Percentiles rank a stretch among this genome's conserved stretches.
Evolutionary conservation across 352 stramenopile species (phyloP).

Genomic region (Globisporangium solare): DNA sequence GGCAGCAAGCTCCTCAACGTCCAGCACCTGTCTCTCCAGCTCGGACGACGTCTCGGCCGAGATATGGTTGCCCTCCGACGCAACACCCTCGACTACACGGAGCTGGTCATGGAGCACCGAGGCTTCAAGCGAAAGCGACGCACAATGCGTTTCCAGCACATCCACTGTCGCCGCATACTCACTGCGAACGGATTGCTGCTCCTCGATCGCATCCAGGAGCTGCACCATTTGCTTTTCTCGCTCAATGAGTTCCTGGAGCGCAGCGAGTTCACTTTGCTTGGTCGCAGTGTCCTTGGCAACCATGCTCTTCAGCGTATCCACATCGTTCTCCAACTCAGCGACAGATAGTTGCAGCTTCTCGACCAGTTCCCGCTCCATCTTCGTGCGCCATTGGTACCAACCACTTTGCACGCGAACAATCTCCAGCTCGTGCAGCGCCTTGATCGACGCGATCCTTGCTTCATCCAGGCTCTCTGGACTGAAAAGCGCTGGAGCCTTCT

Average conservation of each 20-base stretch:
- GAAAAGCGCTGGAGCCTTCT: slow-evolving; percentile 43
- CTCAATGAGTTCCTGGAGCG: slow-evolving; percentile 66
- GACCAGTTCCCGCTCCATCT: slow-evolving; percentile 50
- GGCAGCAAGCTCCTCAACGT: slow-evolving; percentile 40
- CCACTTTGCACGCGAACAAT: slow-evolving; percentile 45
- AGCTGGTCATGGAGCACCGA: slow-evolving; percentile 60
- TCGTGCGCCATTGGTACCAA: slow-evolving; percentile 52
- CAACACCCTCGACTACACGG: slow-evolving; percentile 45
- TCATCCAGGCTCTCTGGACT: slow-evolving; percentile 28
- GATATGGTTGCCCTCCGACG: slow-evolving; percentile 13
- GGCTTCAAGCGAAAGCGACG: slow-evolving; percentile 57
- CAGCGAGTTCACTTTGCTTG: slow-evolving; percentile 43
- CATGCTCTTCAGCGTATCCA: slow-evolving; percentile 32
- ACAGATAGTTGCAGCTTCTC: slow-evolving; percentile 31
- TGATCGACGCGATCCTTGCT: slow-evolving; percentile 30
- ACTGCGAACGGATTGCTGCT: slow-evolving; percentile 59
- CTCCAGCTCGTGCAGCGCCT: slow-evolving; percentile 42
- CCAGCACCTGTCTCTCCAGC: slow-evolving; percentile 44
- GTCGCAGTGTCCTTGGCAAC: slow-evolving; percentile 32
- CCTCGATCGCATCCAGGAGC: slow-evolving; percentile 73
- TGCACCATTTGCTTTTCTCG: slow-evolving; percentile 64
- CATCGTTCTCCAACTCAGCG: slow-evolving; percentile 37
- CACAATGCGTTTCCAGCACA: slow-evolving; percentile 50
- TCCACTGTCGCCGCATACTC: slow-evolving; percentile 60
- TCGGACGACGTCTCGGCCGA: slow-evolving; percentile 21